phyloP scores from a whole-genome alignment of 257 asterid genomes.

The Scutellaria baicalensis region DNA sequence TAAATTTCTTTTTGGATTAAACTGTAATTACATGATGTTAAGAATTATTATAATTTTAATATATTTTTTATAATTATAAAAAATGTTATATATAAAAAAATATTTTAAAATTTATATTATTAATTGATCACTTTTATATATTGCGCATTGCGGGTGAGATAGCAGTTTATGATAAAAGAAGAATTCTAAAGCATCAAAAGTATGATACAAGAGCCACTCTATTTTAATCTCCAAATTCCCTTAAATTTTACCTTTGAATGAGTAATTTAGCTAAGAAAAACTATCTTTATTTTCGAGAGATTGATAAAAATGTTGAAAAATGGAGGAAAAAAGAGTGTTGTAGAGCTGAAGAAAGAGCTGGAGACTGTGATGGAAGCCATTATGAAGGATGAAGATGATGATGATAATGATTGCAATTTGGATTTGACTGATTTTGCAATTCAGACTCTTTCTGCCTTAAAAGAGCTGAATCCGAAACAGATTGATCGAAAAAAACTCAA shows the following conservation, averaged over 20 bases:
- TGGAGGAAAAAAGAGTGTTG: background rate
- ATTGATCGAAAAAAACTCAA: background rate
- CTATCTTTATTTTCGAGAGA: too few relatives aligned
- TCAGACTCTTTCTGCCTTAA: conserved; percentile 26
- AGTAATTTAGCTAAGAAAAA: background rate
- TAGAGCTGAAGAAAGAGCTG: conserved; percentile 43
- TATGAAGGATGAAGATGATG: conserved; percentile 14
- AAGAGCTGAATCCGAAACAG: conserved; percentile 20
- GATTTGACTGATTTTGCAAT: conserved; percentile 33
- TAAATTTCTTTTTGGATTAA: too few relatives aligned
- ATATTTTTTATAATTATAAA: too few relatives aligned
- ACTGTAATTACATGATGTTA: too few relatives aligned
- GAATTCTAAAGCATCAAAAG: background rate
- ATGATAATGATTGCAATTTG: conserved; percentile 20
- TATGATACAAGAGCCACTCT: background rate
- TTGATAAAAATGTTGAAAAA: conserved; percentile 16
- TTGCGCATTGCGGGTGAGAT: too few relatives aligned
- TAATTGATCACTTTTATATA: too few relatives aligned
- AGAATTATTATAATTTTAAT: too few relatives aligned
- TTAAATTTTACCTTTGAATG: background rate
- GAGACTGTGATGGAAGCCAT: conserved; percentile 26
- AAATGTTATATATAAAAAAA: too few relatives aligned
- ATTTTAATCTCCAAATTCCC: background rate
- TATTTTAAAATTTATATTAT: too few relatives aligned
- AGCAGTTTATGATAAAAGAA: background rate